Evolutionary conservation across 768 basidiomycete genomes (phyloP), one percentile per base, ranked within the genome.

Genomic region (Auriscalpium orientale): DNA sequence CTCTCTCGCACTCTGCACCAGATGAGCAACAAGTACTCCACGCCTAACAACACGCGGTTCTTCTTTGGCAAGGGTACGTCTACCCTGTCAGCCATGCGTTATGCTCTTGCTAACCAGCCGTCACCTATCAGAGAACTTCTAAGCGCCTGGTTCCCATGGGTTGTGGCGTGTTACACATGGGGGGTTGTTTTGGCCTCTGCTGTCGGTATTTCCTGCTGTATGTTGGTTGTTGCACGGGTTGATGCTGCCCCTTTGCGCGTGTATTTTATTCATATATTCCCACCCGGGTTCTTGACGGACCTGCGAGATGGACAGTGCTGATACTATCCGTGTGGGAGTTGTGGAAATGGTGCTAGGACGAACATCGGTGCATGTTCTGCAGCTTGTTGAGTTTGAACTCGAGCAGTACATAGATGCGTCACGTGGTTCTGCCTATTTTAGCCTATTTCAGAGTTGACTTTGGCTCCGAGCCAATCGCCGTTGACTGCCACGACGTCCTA

Each of bases 21-120:
- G 53, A 85, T 85, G 83, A 83, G 76, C 59, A 95, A 94, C 78
- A 89, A 89, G 71, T 91, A 89, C 71, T 92, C 91, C 16, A 76
- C 78, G 40, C 82, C 88, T 16, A 79, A 80, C 36, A 81, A 83
- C n/a, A 88, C 89, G 1, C 74, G 87, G 53, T 95, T 95, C 80
- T 89, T 89, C 79, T 95, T 87, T 60, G 90, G 91, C 48, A 95
- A 95, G 70, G 92, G 87, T 87, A 59, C 38, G 82, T 68, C 16
- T 48, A 13, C 4, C 47, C n/a, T 36, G 8, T 21, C 8, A 16
- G 8, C 45, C 18, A 28, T 35, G 12, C 40, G 55, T n/a, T 46
- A 33, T 35, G 11, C 56, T 35, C 35, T 15, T 49, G 38, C 40
- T 34, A 12, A 49, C 49, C 47, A 37, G 56, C 48, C 52, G 11